Evolutionary conservation across 306 rosid genomes (phyloP).

Genomic region (Glycine soja): DNA sequence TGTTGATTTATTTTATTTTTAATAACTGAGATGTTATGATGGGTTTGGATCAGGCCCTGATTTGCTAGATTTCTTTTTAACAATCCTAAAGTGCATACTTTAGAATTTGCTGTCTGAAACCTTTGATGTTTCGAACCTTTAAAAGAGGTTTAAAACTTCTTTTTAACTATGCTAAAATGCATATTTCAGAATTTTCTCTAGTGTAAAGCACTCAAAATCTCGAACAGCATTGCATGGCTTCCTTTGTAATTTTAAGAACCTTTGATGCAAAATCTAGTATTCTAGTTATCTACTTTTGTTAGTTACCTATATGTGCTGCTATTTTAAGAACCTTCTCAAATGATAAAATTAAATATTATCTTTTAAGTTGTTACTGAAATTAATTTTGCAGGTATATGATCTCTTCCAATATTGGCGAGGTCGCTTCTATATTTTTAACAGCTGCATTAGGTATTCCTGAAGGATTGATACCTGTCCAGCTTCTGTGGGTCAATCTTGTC

Average conservation of each 20-base stretch:
- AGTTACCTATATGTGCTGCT: not conserved
- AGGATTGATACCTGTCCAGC: conserved; percentile 97
- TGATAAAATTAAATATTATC: conserved; percentile 10
- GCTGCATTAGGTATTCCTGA: conserved; percentile 95
- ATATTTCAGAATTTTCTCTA: conserved; percentile 6
- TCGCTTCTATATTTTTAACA: conserved; percentile 78
- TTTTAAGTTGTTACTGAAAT: conserved; percentile 7
- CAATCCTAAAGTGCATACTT: not conserved
- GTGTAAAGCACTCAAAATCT: conserved; percentile 11
- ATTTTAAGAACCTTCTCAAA: conserved; percentile 18
- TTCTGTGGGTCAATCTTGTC: conserved; percentile 98
- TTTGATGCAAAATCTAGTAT: not conserved
- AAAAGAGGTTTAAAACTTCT: not conserved
- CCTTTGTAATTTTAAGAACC: not conserved
- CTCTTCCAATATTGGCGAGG: conserved; percentile 90
- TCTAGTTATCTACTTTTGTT: conserved; percentile 13
- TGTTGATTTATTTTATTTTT: conserved; percentile 27
- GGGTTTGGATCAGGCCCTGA: not conserved
- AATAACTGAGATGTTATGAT: conserved; percentile 10
- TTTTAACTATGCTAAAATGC: conserved; percentile 13
- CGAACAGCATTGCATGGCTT: conserved; percentile 17
- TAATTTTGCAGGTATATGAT: conserved; percentile 76
- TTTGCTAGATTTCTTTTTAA: conserved; percentile 2
- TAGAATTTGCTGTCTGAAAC: not conserved
- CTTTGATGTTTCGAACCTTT: not conserved